A percentile compares a stretch with the other conserved stretches of the same genome.
Evolutionary conservation across 2,329 filamentous ascomycete genomes (phyloP).

Genomic region (Calonectria leucothoes): DNA sequence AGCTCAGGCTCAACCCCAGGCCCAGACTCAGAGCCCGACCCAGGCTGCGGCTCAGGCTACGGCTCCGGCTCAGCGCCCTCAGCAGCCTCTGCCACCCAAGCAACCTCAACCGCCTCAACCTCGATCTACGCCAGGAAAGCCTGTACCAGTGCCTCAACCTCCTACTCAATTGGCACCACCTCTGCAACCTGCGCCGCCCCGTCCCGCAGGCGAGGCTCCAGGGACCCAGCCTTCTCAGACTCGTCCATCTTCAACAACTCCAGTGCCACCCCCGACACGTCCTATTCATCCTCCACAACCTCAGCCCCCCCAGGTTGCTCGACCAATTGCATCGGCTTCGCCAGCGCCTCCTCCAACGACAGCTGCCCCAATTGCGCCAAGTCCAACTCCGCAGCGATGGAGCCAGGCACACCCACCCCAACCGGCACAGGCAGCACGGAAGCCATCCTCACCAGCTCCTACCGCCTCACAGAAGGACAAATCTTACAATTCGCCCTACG

Average conservation of each 20-base stretch:
- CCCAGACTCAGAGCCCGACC: conserved; percentile 12
- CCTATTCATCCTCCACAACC: conserved; percentile 46
- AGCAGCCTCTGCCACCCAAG: conserved; percentile 5
- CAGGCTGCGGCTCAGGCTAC: conserved; percentile 31
- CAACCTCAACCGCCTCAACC: conserved; percentile 27
- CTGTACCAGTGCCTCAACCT: conserved; percentile 48
- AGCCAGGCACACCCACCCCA: conserved; percentile 43
- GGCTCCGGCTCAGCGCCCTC: conserved; percentile 32
- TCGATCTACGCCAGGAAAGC: conserved; percentile 41
- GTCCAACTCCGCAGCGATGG: conserved; percentile 48
- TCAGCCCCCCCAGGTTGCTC: conserved; percentile 40
- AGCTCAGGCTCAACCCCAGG: background rate
- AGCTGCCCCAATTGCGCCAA: conserved; percentile 32
- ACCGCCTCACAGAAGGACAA: conserved; percentile 44
- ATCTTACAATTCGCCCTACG: conserved; percentile 42
- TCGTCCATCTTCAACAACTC: conserved; percentile 47
- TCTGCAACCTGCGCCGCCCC: conserved; percentile 48
- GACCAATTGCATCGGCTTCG: conserved; percentile 48
- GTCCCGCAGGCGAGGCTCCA: conserved; percentile 34
- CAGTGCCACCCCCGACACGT: conserved; percentile 48
- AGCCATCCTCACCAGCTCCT: conserved; percentile 39
- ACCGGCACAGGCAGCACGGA: conserved; percentile 38
- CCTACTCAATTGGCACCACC: conserved; percentile 50
- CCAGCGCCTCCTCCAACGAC: conserved; percentile 39
- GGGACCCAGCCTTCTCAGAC: conserved; percentile 38